phyloP scores from a whole-genome alignment of 1,284 basidiomycete species.

The Rhodotorula sp. region DNA sequence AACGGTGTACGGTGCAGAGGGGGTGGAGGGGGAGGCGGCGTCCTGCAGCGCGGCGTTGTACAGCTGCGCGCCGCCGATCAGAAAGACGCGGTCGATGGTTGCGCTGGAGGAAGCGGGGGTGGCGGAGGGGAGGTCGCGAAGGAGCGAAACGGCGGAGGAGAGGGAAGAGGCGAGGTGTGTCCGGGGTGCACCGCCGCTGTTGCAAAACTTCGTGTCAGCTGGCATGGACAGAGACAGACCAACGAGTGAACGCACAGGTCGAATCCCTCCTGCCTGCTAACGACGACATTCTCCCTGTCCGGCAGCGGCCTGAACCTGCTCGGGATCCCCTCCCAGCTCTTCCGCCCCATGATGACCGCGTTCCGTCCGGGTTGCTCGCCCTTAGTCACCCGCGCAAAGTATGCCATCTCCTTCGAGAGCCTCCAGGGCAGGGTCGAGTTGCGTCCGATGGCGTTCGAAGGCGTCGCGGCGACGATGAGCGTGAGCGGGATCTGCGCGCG shows the following conservation, averaged over 20 bases:
- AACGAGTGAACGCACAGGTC: constrained; percentile 61
- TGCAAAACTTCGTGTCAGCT: not conserved
- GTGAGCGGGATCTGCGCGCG: constrained; percentile 59
- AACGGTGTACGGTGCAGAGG: constrained; percentile 55
- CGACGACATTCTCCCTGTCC: constrained; percentile 75
- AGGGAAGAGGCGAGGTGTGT: constrained; percentile 44
- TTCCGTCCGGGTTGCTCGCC: constrained; percentile 63
- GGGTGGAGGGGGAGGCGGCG: constrained; percentile 72
- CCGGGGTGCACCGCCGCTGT: constrained; percentile 8
- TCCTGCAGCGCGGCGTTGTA: constrained; percentile 6
- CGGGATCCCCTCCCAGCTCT: constrained; percentile 99
- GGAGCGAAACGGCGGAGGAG: constrained; percentile 43
- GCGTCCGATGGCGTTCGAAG: constrained; percentile 82
- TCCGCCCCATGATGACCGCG: constrained; percentile 91
- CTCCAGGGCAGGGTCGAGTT: constrained; percentile 80
- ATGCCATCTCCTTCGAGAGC: constrained; percentile 85
- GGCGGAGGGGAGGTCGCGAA: constrained; percentile 38
- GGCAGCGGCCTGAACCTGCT: constrained; percentile 77
- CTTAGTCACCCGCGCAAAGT: constrained; percentile 80
- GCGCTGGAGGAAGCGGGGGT: constrained; percentile 56
- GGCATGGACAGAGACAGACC: not conserved
- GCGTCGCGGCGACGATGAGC: constrained; percentile 89
- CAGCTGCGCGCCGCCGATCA: constrained; percentile 87
- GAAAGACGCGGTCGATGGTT: constrained; percentile 58
- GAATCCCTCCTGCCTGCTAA: constrained; percentile 67